Percentiles rank a stretch among this genome's conserved stretches.
These are phyloP conservation scores for Lichtheimia ramosa DNA, from an alignment of 371 early-diverging fungal genomes.

Conservation along the genomic window DNA sequence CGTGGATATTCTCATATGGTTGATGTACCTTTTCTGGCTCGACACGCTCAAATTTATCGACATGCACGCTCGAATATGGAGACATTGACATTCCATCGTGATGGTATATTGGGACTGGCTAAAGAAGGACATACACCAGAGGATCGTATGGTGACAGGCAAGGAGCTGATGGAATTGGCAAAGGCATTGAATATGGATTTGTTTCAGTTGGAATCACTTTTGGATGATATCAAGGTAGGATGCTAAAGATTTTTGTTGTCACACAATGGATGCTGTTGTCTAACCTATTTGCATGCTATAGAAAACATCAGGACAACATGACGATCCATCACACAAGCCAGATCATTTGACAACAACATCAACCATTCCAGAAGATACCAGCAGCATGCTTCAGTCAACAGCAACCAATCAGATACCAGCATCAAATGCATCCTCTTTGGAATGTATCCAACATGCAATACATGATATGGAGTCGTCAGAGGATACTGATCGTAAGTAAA, in stretches of 20 bases:
- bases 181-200: constrained; percentile 1
- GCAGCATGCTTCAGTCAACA: no score
- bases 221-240: constrained; percentile 1
- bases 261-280: no score
- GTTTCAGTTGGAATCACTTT: neutral
- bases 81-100: neutral
- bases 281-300: no score
- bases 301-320: neutral
- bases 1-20: neutral
- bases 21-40: neutral
- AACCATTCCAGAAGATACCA: no score
- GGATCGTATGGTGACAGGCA: neutral
- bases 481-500: no score
- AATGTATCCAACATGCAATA: no score
- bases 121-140: neutral
- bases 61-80: neutral
- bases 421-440: no score
- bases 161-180: neutral
- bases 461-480: no score
- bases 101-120: neutral
- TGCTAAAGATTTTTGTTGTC: no score
- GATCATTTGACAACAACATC: no score
- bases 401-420: no score
- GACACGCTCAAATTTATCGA: no score
- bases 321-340: neutral